Conservation (phyloP, 2,329 filamentous ascomycete genomes). For the Sphaerostilbella broomeana region DNA sequence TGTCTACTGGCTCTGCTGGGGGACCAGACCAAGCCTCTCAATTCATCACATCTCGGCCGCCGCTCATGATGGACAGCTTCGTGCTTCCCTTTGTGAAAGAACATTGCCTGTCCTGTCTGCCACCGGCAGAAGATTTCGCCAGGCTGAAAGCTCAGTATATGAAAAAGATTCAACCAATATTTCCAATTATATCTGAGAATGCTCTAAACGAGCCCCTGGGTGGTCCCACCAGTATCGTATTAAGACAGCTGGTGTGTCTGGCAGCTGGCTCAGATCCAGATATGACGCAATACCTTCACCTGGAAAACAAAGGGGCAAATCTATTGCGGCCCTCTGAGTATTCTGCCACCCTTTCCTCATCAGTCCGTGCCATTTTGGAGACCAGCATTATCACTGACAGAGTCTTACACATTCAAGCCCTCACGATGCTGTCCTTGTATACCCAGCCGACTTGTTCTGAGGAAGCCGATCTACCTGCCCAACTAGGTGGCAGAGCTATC, state of each 20-base stretch:
- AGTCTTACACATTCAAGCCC: constrained; percentile 48
- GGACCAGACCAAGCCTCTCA: constrained; percentile 30
- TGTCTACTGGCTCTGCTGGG: constrained; percentile 27
- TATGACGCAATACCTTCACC: constrained; percentile 37
- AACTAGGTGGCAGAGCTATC: constrained; percentile 46
- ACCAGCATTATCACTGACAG: constrained; percentile 48
- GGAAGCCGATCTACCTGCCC: constrained; percentile 48
- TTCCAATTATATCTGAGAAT: constrained; percentile 42
- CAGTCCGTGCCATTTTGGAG: constrained; percentile 44
- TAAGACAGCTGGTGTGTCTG: constrained; percentile 49
- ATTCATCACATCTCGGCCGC: constrained; percentile 32
- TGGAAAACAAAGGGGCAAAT: constrained; percentile 32
- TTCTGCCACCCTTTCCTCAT: constrained; percentile 40
- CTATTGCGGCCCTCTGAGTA: constrained; percentile 42
- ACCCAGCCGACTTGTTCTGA: constrained; percentile 48
- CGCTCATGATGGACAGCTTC: constrained; percentile 34
- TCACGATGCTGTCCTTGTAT: constrained; percentile 51
- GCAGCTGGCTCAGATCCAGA: constrained; percentile 46
- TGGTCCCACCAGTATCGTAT: constrained; percentile 35
- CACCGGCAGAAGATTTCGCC: constrained; percentile 40
- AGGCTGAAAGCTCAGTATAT: constrained; percentile 41
- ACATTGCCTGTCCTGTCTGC: constrained; percentile 42
- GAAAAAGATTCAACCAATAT: constrained; percentile 48
- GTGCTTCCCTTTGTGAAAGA: constrained; percentile 37
- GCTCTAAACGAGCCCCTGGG: constrained; percentile 25